Evolutionary conservation across 306 rosid species (phyloP), one percentile per base, ranked within the genome.

Genomic region (Cucumis hystrix): DNA sequence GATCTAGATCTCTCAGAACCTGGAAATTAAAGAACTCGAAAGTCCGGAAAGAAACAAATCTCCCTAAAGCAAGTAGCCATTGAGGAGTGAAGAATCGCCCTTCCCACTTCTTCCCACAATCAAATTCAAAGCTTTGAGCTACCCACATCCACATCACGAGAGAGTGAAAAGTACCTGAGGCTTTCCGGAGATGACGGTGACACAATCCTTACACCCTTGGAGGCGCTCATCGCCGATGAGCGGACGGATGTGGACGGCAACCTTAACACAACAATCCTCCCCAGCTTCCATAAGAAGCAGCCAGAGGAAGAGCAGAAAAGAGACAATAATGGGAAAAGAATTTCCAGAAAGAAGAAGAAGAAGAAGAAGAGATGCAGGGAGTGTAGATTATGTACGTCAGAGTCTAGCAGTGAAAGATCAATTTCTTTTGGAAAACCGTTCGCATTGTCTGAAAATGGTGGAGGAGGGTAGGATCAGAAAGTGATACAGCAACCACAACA

Each of bases 191-290:
- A 89, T 90, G 80, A 92, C 96, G 75, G 88, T 89, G 81, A 96
- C 98, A 75, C 99, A 96, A 84, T 96, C 99, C 77, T 96, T 91
- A 87, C 99, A 96, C 1, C 99, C 99, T 79, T 91, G 99, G 74
- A 89, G 84, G 81, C 89, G 88, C 91, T 96, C 99, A 75, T 96
- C 98, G 52, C 83, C 83, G 88, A 96, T 88, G 77, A 96, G 92
- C 15, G 99, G 99, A 45, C 99, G 88, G 80, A 91, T 89, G 81
- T 96, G 97, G 43, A 96, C 98, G 69, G 98, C 99, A 21, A 96
- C 99, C 80, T 91, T 96, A 6, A 96, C 98, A 59, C 96, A 92
- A 71, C 99, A 96, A 84, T 89, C 91, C 78, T 96, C 98, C 37
- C 87, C 91, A 28, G 93, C 89, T 86, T 92, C 98, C 97, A 80